Conservation (phyloP, 1,284 basidiomycete genomes). For the Prillingera fragicola region DNA sequence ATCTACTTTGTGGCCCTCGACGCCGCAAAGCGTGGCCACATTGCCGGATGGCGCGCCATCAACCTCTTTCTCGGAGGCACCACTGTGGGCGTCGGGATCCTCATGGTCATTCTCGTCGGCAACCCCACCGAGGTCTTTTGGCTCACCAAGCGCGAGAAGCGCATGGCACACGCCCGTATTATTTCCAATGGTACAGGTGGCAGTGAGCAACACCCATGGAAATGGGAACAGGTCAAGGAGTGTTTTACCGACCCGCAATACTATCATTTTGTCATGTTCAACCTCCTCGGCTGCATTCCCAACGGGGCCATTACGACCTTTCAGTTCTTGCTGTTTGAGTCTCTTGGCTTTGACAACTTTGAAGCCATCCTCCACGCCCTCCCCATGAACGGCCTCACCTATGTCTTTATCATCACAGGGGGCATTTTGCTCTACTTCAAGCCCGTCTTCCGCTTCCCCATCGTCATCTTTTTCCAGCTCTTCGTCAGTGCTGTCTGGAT, state of each 20-base stretch:
- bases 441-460: conserved; percentile 20
- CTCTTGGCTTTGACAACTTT: conserved; percentile 21
- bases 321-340: conserved; percentile 14
- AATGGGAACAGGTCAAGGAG: conserved; percentile 24
- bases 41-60: conserved; percentile 23
- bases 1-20: not conserved
- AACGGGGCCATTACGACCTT: conserved; percentile 24
- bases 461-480: conserved; percentile 16
- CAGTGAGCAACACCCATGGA: conserved; percentile 23
- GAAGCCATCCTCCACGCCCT: conserved; percentile 22
- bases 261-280: conserved; percentile 21
- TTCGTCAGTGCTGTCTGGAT: conserved; percentile 21
- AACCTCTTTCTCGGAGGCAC: conserved; percentile 23
- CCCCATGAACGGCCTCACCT: conserved; percentile 19
- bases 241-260: conserved; percentile 28
- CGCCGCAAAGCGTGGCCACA: conserved; percentile 1
- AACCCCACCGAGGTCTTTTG: conserved; percentile 28
- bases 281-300: conserved; percentile 20
- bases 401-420: conserved; percentile 16
- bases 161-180: conserved; percentile 27
- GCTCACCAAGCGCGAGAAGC: conserved; percentile 14
- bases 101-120: conserved; percentile 26
- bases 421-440: too few species aligned
- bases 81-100: conserved; percentile 24
- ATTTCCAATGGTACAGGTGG: conserved; percentile 19